Conservation (phyloP, 306 rosid species). For the Gastrolobium villosum region DNA sequence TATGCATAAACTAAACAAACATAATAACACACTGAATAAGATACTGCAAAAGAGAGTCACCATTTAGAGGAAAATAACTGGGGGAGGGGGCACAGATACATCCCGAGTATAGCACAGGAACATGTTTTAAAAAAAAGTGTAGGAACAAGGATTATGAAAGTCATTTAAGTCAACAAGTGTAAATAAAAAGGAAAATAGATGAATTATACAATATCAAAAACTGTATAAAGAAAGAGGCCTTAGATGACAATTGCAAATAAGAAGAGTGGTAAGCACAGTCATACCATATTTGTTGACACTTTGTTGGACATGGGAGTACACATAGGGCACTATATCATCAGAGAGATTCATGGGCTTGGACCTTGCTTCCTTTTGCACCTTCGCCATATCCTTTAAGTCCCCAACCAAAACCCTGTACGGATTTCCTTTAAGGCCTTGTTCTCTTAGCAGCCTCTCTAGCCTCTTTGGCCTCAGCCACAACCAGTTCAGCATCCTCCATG, state of each 20-base stretch:
- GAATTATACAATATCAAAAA: neutral
- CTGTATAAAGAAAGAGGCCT: neutral
- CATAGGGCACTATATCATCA: neutral
- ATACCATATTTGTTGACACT: constrained; percentile 18
- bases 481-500: constrained; percentile 56
- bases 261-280: neutral
- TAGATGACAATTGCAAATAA: no score
- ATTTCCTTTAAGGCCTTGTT: constrained; percentile 59
- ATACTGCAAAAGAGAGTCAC: neutral
- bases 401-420: constrained; percentile 56
- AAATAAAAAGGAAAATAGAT: neutral
- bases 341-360: constrained; percentile 34
- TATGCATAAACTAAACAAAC: neutral
- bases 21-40: neutral
- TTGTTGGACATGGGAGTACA: neutral
- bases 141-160: no score
- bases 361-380: neutral
- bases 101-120: neutral
- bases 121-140: no score
- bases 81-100: no score
- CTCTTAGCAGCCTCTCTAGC: constrained; percentile 54
- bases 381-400: constrained; percentile 32
- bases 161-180: neutral
- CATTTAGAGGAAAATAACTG: neutral
- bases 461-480: constrained; percentile 68